Evolutionary conservation across 805 yeast genomes (phyloP).

Genomic region (Grigorovia yakushimaensis): DNA sequence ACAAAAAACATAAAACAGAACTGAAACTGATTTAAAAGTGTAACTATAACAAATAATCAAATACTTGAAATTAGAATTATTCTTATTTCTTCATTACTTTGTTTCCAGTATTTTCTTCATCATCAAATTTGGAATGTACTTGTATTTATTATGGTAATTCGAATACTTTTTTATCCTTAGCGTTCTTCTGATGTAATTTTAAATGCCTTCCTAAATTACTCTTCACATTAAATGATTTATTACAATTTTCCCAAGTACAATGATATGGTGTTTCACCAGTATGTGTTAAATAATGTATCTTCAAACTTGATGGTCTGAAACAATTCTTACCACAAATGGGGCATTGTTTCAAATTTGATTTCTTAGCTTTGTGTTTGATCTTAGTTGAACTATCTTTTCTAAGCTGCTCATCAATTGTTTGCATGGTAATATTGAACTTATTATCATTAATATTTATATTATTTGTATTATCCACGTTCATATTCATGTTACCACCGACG

Average conservation of each 20-base stretch:
- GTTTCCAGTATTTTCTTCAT: background rate
- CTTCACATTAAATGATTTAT: constrained; percentile 63
- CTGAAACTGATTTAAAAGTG: no score
- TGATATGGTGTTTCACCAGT: constrained; percentile 67
- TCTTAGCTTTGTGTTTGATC: background rate
- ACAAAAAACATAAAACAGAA: no score
- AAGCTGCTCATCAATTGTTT: background rate
- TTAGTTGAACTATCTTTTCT: background rate
- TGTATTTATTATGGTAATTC: background rate
- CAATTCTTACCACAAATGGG: constrained; percentile 62
- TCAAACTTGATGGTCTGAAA: constrained; percentile 73
- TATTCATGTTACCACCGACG: background rate
- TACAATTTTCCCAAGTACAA: constrained; percentile 57
- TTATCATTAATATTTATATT: no score
- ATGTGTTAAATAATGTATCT: constrained; percentile 71
- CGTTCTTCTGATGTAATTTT: constrained; percentile 43
- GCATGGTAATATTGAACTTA: background rate
- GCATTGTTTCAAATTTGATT: constrained; percentile 30
- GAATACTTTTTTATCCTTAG: background rate
- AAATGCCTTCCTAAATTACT: constrained; percentile 75
- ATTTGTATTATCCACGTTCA: background rate
- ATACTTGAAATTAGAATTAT: no score
- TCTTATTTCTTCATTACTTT: no score
- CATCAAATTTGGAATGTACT: background rate
- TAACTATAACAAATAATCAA: no score